Conservation (phyloP, 116 monocot genomes). For the Cymodocea nodosa region DNA sequence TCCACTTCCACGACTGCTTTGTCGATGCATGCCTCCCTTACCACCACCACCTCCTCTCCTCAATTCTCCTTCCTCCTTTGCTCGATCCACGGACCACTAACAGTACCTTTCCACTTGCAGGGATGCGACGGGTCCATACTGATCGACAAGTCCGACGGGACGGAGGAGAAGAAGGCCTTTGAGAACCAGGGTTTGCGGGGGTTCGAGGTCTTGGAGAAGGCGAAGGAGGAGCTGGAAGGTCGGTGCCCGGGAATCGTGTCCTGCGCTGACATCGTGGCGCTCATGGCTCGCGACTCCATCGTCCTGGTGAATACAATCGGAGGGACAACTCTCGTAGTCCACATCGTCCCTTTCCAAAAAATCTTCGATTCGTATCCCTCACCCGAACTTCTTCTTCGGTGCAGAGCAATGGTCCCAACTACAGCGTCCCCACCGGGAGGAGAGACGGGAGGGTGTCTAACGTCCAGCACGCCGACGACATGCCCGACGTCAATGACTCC, state of each 20-base stretch:
- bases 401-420: slow-evolving; percentile 18
- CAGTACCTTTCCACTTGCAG: slow-evolving; percentile 2
- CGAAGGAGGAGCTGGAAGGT: slow-evolving; percentile 11
- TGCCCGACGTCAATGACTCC: slow-evolving; percentile 17
- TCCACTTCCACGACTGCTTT: slow-evolving; percentile 63
- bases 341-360: slow-evolving; percentile 10
- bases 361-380: no score
- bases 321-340: slow-evolving; percentile 33
- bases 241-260: slow-evolving; percentile 31
- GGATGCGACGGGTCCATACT: slow-evolving; percentile 24
- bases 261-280: slow-evolving; percentile 55
- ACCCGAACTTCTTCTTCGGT: neutral
- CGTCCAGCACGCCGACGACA: slow-evolving; percentile 4
- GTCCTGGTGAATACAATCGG: slow-evolving; percentile 8
- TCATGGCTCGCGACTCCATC: slow-evolving; percentile 42
- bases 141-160: slow-evolving; percentile 5
- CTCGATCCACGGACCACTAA: neutral
- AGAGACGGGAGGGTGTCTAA: slow-evolving; percentile 27
- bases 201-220: slow-evolving; percentile 11
- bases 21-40: slow-evolving; percentile 6
- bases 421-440: slow-evolving; percentile 31
- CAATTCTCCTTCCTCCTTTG: neutral
- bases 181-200: slow-evolving; percentile 15
- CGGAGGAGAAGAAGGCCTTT: slow-evolving; percentile 8
- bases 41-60: no score